Evolutionary conservation across 805 yeast genomes (phyloP), one percentile per base, ranked within the genome.

Genomic region (Hanseniaspora hatyaiensis): DNA sequence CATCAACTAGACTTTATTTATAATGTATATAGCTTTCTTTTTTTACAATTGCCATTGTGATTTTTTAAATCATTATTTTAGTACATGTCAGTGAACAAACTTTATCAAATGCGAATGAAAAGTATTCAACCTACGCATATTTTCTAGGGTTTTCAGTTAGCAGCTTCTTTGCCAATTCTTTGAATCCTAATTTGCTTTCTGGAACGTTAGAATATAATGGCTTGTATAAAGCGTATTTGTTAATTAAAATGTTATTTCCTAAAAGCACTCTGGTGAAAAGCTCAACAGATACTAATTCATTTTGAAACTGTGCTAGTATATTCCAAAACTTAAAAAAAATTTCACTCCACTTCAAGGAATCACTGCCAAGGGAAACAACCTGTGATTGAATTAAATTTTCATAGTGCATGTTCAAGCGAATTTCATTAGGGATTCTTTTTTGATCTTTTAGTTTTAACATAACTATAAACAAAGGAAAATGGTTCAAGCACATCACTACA

Each of bases 401-500:
- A 24, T 45, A 45, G 13, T 52, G 50, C 11, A 49, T 44, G 16
- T 54, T 49, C n/a, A 70, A 57, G 12, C 55, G 55, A n/a, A 78
- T 60, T 0, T 82, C 82, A 8, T 80, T 79, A 0, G 83, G 84
- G 8, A 78, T 60, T 47, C 84, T 68, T 46, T 74, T 77, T 8
- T 86, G 78, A 59, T 88, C 89, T 60, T 89, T 92, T 40, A 85
- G 39, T 55, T 92, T 75, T 39, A 92, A 65, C 44, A 94, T 66
- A 2, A 89, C 58, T 1, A 86, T 88, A 63, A 92, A 89, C 9
- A 89, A 58, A 1, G 99, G 99, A 58, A 82, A 75, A 59, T 88
- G 88, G 58, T 88, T 89, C 48, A 87, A 60, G 28, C 76, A 60
- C 6, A 88, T 75, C 52, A 85, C 69, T 0, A 69, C 41, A 34